Conservation (phyloP, 768 basidiomycete genomes). For the Coprinopsis strossmayeri region DNA sequence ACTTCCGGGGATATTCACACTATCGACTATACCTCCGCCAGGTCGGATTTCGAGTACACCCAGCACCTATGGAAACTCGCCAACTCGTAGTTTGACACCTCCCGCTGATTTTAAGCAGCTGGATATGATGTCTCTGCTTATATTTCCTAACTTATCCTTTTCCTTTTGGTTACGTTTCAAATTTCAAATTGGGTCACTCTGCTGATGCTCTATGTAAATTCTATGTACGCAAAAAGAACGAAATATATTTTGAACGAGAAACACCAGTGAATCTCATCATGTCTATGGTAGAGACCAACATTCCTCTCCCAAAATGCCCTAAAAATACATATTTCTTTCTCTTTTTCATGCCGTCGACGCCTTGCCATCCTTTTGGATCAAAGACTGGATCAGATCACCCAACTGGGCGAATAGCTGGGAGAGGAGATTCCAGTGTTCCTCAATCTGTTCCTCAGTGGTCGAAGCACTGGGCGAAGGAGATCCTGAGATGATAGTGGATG, state of each 20-base stretch:
- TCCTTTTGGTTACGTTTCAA: no score
- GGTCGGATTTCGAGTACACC: slow-evolving; percentile 30
- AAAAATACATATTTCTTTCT: no score
- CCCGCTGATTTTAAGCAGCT: neutral
- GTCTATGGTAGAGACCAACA: neutral
- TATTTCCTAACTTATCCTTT: no score
- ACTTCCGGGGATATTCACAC: slow-evolving; percentile 41
- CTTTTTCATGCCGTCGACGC: no score
- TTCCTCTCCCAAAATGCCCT: no score
- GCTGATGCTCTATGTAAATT: no score
- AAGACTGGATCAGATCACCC: neutral
- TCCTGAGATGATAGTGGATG: neutral
- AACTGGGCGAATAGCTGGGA: neutral
- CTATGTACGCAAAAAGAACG: neutral
- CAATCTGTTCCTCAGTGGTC: neutral
- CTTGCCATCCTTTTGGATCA: neutral
- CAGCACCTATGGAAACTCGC: slow-evolving; percentile 40
- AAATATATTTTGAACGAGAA: neutral
- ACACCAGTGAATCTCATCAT: neutral
- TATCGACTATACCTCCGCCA: slow-evolving; percentile 28
- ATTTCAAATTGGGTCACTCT: no score
- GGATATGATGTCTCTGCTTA: no score
- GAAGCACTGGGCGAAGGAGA: neutral
- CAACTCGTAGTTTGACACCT: slow-evolving; percentile 25
- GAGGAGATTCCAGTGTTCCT: neutral